Base-by-base conservation (phyloP, 768 basidiomycete species). In the Neoboletus subvelutipes region DNA sequence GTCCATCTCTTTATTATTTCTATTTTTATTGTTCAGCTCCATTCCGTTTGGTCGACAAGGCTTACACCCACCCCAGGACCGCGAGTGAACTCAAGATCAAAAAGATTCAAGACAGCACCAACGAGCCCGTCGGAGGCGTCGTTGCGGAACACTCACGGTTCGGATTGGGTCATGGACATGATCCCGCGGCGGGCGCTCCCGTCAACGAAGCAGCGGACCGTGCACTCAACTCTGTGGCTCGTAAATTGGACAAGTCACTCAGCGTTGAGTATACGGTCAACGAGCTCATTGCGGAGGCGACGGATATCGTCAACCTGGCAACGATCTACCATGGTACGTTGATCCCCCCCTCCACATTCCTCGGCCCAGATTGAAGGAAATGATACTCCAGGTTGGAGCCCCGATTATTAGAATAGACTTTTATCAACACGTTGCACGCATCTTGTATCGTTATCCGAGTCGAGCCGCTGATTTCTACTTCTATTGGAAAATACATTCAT, bases 201-300 rank as follows among this genome's bases (percentile, higher is more conserved):
- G 88, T 85, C 6, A 86, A 90, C 56, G 93, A 97, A 68, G 86
- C 89, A 15, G 96, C 96, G 2, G 94, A 96, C 71, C 85, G 94
- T 34, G 94, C 95, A 0, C 75, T 99, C 60, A 83, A 76, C 36
- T 82, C 85, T 34, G 94, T 98, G 37, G 77, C 84, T 12, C 79
- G 84, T 52, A 98, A 98, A 72, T 78, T 99, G 41, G 85, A 92
- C 68, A 87, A 86, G 66, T 79, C 84, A 4, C 77, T 98, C 59
- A 95, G 92, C 65, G 90, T 96, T 26, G 91, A 96, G 69, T 94
- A 92, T 64, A 91, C 88, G 6, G 92, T 99, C 58, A 97, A 96
- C 75, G 88, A 92, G 70, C 82, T 98, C 40, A 87, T 98, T 56
- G 86, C 90, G 20, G 86, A 91, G 67, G 96, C 96, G 37, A 92